Percentiles rank a stretch among this genome's conserved stretches.
phyloP scores from a whole-genome alignment of 805 yeast genomes.

The Starmera caribaea region DNA sequence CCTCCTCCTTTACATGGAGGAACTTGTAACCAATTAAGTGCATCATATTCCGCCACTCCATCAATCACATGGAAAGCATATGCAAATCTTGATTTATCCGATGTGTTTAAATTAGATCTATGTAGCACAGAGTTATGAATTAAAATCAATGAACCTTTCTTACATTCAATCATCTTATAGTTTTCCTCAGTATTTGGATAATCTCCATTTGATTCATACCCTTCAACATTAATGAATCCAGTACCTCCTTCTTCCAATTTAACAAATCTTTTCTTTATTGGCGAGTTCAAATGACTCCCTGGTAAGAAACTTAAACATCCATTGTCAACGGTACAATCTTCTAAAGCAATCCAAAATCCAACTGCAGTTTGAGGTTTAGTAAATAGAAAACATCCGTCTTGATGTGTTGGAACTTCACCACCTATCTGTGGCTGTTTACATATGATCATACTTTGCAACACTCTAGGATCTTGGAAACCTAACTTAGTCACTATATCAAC shows the following conservation, averaged over 20 bases:
- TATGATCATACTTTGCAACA: constrained; percentile 70
- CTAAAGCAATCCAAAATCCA: constrained; percentile 79
- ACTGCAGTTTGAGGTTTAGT: constrained; percentile 64
- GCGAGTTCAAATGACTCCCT: constrained; percentile 54
- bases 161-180: constrained; percentile 47
- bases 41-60: constrained; percentile 52
- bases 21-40: constrained; percentile 67
- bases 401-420: constrained; percentile 69
- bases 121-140: constrained; percentile 68
- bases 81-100: constrained; percentile 54
- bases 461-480: constrained; percentile 53
- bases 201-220: constrained; percentile 14
- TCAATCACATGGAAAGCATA: constrained; percentile 77
- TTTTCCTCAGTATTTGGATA: constrained; percentile 21
- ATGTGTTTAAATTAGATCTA: constrained; percentile 52
- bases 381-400: constrained; percentile 64
- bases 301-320: constrained; percentile 66
- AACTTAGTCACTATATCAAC: constrained; percentile 41
- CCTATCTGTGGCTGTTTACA: constrained; percentile 71
- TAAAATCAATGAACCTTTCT: constrained; percentile 62
- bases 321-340: constrained; percentile 56
- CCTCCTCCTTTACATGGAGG: constrained; percentile 56
- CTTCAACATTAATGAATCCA: constrained; percentile 33
- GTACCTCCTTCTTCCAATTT: constrained; percentile 47
- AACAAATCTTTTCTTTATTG: constrained; percentile 55